These are phyloP conservation scores for Cyberlindnera saturnus DNA, from an alignment of 805 yeast genomes.

Conservation along the genomic window DNA sequence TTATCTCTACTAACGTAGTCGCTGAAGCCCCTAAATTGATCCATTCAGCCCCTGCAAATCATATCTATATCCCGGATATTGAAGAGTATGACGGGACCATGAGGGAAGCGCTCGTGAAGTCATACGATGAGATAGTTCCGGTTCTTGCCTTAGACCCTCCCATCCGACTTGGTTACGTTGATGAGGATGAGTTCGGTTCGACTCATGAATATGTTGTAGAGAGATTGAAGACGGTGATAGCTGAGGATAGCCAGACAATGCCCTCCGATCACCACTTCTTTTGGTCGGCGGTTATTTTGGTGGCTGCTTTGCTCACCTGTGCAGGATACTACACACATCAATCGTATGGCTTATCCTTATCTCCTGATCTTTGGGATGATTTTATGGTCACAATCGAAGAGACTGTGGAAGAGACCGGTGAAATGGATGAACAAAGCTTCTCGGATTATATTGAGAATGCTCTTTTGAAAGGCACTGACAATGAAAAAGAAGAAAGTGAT, in stretches of 20 bases:
- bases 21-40: constrained; percentile 2
- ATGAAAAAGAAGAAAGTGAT: not conserved
- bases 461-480: not conserved
- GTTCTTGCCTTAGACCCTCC: not conserved
- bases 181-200: not conserved
- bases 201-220: not conserved
- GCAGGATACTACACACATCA: not conserved
- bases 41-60: not conserved
- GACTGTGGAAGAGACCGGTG: not conserved
- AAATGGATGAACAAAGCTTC: not conserved
- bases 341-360: not conserved
- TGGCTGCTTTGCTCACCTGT: not conserved
- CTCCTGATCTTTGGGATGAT: not conserved
- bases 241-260: not conserved
- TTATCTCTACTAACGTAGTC: not conserved
- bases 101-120: not conserved
- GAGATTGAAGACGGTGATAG: constrained; percentile 1
- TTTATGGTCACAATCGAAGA: not conserved
- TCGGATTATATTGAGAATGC: too few species aligned
- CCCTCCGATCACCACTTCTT: too few species aligned
- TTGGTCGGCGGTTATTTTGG: not conserved
- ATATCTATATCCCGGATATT: not conserved
- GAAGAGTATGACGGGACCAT: not conserved
- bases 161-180: not conserved
- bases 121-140: not conserved